Evolutionary conservation across 176 grass and related monocot species (phyloP).

Genomic region (Bothriochloa decipiens): DNA sequence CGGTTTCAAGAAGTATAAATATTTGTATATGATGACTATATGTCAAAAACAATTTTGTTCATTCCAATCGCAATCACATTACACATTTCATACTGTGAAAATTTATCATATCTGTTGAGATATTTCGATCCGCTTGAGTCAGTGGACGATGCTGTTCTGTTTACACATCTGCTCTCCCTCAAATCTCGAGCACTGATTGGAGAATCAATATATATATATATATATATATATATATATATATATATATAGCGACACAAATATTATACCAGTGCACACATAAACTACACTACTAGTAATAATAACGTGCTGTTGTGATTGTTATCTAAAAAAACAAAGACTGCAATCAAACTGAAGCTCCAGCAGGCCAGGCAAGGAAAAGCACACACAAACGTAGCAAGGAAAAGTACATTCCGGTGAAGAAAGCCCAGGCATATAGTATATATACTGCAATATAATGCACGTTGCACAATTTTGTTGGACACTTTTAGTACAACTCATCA

Average conservation of each 20-base stretch:
- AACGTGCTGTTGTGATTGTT: not conserved
- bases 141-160: conserved; percentile 14
- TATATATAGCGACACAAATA: too few species aligned
- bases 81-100: not conserved
- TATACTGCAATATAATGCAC: not conserved
- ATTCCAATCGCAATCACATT: not conserved
- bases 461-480: not conserved
- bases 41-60: not conserved
- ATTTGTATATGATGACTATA: not conserved
- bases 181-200: not conserved
- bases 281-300: not conserved
- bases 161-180: too few species aligned
- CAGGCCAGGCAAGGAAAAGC: too few species aligned
- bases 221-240: too few species aligned
- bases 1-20: not conserved
- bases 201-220: not conserved
- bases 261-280: not conserved
- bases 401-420: not conserved
- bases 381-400: not conserved
- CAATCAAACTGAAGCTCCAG: not conserved
- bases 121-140: conserved; percentile 7
- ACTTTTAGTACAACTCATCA: not conserved
- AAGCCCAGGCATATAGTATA: not conserved
- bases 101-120: not conserved
- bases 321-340: not conserved